These are phyloP conservation scores for Phylloporus sp. DNA, from an alignment of 1,284 basidiomycete species.

Conservation along the genomic window DNA sequence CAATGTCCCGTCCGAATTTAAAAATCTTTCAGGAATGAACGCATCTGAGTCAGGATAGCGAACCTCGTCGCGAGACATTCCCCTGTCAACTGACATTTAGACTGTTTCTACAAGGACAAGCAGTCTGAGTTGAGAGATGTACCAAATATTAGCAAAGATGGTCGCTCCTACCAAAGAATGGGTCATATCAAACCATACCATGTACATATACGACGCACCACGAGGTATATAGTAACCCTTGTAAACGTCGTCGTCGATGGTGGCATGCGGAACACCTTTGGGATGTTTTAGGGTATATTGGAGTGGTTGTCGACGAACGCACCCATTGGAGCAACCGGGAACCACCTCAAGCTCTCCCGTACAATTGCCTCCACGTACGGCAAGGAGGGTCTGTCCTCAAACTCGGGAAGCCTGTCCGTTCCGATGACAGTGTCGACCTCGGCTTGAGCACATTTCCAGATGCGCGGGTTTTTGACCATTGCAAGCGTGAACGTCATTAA, in stretches of 20 bases:
- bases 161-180: constrained; percentile 9
- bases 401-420: constrained; percentile 38
- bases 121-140: too few relatives aligned
- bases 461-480: constrained; percentile 39
- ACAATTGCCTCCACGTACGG: constrained; percentile 33
- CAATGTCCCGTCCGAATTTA: neutral
- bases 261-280: neutral
- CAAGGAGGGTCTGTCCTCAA: neutral
- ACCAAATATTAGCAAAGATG: too few relatives aligned
- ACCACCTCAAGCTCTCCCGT: constrained; percentile 39
- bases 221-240: constrained; percentile 4
- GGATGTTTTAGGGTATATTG: too few relatives aligned
- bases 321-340: constrained; percentile 15
- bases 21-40: neutral
- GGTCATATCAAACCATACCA: neutral
- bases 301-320: neutral
- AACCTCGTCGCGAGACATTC: constrained; percentile 4
- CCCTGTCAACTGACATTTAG: neutral
- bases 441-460: constrained; percentile 23
- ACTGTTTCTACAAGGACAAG: too few relatives aligned
- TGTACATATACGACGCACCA: neutral
- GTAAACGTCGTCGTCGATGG: neutral
- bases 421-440: constrained; percentile 39
- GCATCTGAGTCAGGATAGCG: neutral
- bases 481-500: constrained; percentile 36